These are phyloP conservation scores for Coleophoma cylindrospora DNA, from an alignment of 2,329 filamentous ascomycete genomes.

Conservation along the genomic window DNA sequence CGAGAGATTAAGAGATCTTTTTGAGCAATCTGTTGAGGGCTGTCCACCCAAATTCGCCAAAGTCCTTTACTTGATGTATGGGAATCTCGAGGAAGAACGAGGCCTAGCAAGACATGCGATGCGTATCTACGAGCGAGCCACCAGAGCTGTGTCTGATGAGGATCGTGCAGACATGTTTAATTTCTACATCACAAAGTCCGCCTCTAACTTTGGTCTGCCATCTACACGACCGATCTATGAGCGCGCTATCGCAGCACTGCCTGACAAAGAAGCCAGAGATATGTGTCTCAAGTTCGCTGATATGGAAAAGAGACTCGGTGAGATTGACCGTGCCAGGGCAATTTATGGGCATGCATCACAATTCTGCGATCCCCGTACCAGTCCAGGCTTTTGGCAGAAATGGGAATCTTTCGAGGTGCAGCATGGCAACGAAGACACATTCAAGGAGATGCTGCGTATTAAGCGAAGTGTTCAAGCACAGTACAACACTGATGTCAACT, in stretches of 20 bases:
- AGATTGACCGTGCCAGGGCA: constrained; percentile 90
- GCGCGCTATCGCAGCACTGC: constrained; percentile 86
- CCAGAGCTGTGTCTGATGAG: constrained; percentile 88
- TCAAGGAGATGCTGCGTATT: constrained; percentile 98
- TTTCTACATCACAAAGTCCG: constrained; percentile 98
- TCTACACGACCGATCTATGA: constrained; percentile 96
- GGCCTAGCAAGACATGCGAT: constrained; percentile 94
- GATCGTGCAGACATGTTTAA: constrained; percentile 98
- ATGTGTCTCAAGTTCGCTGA: constrained; percentile 99
- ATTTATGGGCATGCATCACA: constrained; percentile 97
- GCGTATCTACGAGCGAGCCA: constrained; percentile 98
- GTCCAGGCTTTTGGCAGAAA: constrained; percentile 86
- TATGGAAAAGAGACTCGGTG: constrained; percentile 86
- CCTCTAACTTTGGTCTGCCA: constrained; percentile 93
- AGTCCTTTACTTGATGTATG: constrained; percentile 95
- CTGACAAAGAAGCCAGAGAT: constrained; percentile 86
- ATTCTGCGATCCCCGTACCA: constrained; percentile 92
- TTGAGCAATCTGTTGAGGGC: constrained; percentile 93
- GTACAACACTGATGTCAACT: constrained; percentile 98
- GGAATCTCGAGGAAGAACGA: constrained; percentile 91
- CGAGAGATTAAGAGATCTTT: constrained; percentile 87
- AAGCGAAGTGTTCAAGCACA: constrained; percentile 96
- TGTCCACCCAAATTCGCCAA: constrained; percentile 96
- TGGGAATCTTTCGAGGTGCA: constrained; percentile 98
- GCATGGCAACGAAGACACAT: constrained; percentile 98